phyloP scores from a whole-genome alignment of 2,329 filamentous ascomycete genomes.

The Aureobasidium sp. region DNA sequence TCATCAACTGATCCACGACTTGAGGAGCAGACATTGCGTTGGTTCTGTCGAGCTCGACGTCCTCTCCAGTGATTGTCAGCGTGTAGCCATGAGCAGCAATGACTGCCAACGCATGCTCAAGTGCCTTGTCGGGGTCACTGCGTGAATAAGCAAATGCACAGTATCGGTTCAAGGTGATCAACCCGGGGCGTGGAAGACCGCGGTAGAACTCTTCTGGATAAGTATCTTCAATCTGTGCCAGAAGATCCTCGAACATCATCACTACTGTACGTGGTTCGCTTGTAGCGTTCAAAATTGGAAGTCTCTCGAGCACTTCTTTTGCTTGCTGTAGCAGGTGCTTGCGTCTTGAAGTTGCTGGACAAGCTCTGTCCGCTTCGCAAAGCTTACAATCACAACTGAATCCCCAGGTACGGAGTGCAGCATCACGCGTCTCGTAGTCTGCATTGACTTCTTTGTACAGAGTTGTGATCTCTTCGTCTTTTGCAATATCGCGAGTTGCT shows the following conservation, averaged over 20 bases:
- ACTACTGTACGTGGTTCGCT: neutral
- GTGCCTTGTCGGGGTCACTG: neutral
- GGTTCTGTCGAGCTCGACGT: neutral
- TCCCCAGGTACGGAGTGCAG: slow-evolving; percentile 32
- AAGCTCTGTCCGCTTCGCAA: slow-evolving; percentile 25
- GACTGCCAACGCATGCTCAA: neutral
- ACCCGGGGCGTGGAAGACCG: neutral
- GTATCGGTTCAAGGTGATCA: neutral
- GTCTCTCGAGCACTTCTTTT: neutral
- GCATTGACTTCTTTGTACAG: slow-evolving; percentile 18
- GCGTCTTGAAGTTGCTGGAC: neutral
- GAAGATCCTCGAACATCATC: neutral
- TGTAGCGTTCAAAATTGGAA: neutral
- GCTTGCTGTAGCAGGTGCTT: neutral
- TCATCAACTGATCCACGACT: slow-evolving; percentile 4
- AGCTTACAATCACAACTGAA: slow-evolving; percentile 39
- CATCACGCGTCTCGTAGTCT: slow-evolving; percentile 28
- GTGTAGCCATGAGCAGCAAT: slow-evolving; percentile 3
- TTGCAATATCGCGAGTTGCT: slow-evolving; percentile 37
- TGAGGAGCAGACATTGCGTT: slow-evolving; percentile 7
- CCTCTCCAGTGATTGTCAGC: neutral
- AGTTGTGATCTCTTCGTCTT: slow-evolving; percentile 39
- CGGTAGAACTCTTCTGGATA: neutral
- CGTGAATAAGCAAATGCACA: neutral
- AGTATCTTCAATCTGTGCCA: neutral